Evolutionary conservation across 2,329 filamentous ascomycete genomes (phyloP).

Genomic region (Talaromyces sp.): DNA sequence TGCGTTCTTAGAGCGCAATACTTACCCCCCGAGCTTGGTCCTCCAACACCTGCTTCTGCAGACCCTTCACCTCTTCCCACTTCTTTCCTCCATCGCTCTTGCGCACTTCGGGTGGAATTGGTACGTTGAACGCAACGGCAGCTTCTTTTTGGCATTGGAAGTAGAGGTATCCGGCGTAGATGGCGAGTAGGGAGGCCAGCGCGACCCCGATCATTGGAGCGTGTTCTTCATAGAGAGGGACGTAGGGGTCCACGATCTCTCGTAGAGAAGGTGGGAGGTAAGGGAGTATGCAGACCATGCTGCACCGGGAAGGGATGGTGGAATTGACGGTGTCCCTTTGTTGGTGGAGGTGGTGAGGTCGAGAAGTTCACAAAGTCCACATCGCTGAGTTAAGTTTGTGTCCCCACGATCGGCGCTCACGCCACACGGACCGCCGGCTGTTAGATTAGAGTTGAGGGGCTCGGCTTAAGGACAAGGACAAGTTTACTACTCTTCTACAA

Average conservation of each 20-base stretch:
- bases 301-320: constrained; percentile 11
- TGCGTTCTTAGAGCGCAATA: constrained; percentile 3
- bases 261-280: constrained; percentile 27
- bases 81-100: constrained; percentile 33
- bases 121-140: constrained; percentile 42
- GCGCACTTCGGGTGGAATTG: constrained; percentile 39
- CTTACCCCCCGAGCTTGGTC: constrained; percentile 44
- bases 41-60: constrained; percentile 39
- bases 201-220: constrained; percentile 28
- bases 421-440: background rate
- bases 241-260: constrained; percentile 21
- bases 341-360: background rate
- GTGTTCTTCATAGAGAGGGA: constrained; percentile 21
- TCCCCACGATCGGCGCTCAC: background rate
- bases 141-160: constrained; percentile 33
- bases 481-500: no score
- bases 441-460: no score
- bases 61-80: constrained; percentile 40
- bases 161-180: constrained; percentile 38
- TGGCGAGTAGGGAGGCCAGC: constrained; percentile 32
- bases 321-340: constrained; percentile 19
- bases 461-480: no score
- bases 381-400: background rate
- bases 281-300: constrained; percentile 29
- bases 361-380: background rate